Evolutionary conservation across 1,139 yeast species (phyloP), one percentile per base, ranked within the genome.

Genomic region (Meyerozyma guilliermondii): DNA sequence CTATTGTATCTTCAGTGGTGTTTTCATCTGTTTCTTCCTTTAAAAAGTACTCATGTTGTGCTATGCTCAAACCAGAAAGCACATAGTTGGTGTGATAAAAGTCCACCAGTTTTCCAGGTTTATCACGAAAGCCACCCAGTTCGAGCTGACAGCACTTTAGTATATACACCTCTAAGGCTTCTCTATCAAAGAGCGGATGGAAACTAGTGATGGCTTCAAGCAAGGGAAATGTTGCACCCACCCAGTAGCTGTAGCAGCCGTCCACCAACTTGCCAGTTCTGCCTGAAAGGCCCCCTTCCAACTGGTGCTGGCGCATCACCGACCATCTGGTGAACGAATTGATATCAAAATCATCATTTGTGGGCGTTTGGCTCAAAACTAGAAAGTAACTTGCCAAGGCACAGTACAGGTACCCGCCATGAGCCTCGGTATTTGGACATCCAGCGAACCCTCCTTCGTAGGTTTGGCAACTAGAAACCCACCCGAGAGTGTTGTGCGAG

Each of bases 371-470:
- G 44, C 70, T 68, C 23, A 78, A 54, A 3, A 68, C 46, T 3
- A 83, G 53, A 49, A 80, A 75, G 38, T 87, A 66, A 9, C 87
- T 75, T 0, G 96, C 96, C 7, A 87, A 64, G 0, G 92, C 95
- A 66, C 98, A 92, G 58, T 78, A 94, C 0, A 98, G 81, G 60
- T 92, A 92, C 0, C 98, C 99, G 1, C 98, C 98, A 59, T 94
- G 99, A 0, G 98, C 98, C 60, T 94, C 99, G 41, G 87, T 83
- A 8, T 66, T 66, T 0, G 95, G 91, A 9, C 72, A 69, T 1
- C 95, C 96, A 1, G 92, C 87, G 63, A 91, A 87, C 0, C 98
- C 98, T 20, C 99, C 98, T 63, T 94, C 98, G 60, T 78, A 91
- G 0, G 95, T 86, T 61, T 92, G 98, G 53, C 97, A 88, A 9